Evolutionary conservation across 768 basidiomycete species (phyloP).

Genomic region (Galerina sulciceps): DNA sequence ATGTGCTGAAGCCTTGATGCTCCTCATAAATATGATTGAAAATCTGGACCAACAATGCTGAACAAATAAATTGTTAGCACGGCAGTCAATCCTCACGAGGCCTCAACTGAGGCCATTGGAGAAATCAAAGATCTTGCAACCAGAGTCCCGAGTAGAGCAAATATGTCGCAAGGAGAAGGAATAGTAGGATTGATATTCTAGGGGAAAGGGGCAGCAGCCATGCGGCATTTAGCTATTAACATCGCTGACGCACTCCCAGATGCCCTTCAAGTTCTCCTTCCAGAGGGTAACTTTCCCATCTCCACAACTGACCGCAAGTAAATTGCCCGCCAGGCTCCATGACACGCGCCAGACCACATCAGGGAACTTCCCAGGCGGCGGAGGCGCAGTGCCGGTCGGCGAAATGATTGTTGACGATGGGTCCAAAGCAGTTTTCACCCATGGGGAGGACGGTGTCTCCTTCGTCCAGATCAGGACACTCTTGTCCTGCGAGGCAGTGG

Average conservation of each 20-base stretch:
- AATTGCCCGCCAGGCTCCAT: conserved; percentile 96
- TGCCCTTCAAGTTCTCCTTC: conserved; percentile 96
- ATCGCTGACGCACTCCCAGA: conserved; percentile 97
- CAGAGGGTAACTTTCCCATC: conserved; percentile 98
- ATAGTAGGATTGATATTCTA: conserved; percentile 14
- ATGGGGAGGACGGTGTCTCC: conserved; percentile 71
- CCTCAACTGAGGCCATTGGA: background rate
- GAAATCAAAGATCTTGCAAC: background rate
- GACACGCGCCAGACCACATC: conserved; percentile 99
- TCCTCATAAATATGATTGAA: too few species aligned
- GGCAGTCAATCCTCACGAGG: background rate
- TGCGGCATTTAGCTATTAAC: conserved; percentile 71
- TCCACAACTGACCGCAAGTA: conserved; percentile 95
- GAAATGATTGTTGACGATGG: conserved; percentile 59
- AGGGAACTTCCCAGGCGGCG: conserved; percentile 82
- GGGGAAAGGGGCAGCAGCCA: conserved; percentile 2
- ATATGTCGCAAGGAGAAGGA: background rate
- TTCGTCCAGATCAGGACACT: conserved; percentile 93
- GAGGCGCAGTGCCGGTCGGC: conserved; percentile 45
- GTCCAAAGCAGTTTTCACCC: conserved; percentile 83
- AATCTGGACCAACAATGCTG: too few species aligned
- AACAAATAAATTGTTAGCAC: too few species aligned
- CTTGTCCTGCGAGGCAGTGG: conserved; percentile 93
- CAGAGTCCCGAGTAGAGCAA: too few species aligned
- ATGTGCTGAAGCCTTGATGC: too few species aligned